Base-by-base conservation (phyloP, 148 eudicot species). In the Euryodendron excelsum region DNA sequence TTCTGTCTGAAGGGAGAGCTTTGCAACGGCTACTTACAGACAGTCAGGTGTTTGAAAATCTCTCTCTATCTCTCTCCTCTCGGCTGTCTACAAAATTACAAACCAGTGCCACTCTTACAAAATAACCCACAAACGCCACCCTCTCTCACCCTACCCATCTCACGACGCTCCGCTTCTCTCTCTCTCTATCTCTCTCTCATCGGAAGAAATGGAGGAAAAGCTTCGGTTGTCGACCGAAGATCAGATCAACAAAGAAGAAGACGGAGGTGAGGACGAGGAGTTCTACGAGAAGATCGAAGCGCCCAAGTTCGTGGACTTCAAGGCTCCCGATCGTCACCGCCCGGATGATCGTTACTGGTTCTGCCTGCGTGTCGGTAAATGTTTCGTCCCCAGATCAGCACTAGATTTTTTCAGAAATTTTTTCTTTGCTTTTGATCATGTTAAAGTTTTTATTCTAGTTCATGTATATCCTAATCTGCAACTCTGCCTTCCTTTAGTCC, bases 311-410 rank as follows among this genome's bases (percentile, higher is more conserved):
- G 92, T 94, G 0, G 97, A 94, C 80, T 89, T 94, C 73, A 88
- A 91, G 0, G 68, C 34, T 3, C 83, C 92, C 1, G 87, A 91
- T 64, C 93, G 81, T 7, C 83, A 79, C 56, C 52, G 85, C 60
- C 90, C 92, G 14, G 93, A 92, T 63, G 97, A 94, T 78, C 89
- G 92, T 2, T 94, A 86, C 75, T 94, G 98, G 98, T 94, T 94
- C 86, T 94, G 97, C 74, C 82, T 79, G 21, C 78, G 79, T 41
- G 79, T 76, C n/a, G 72, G 79, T 76, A 33, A 14, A 61, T 48
- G 25, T 10, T 55, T 33, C 44, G 39, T 28, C 20, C 33, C 5
- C 11, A 9, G 2, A 7, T 59, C 30, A 0, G 33, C 33, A 5
- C 39, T 47, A 1, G 7, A 60, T 58, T 55, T 58, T 55, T 25